These are phyloP conservation scores for Chytriomyces sp. DNA, from an alignment of 192 early-diverging fungal genomes.

Conservation along the genomic window DNA sequence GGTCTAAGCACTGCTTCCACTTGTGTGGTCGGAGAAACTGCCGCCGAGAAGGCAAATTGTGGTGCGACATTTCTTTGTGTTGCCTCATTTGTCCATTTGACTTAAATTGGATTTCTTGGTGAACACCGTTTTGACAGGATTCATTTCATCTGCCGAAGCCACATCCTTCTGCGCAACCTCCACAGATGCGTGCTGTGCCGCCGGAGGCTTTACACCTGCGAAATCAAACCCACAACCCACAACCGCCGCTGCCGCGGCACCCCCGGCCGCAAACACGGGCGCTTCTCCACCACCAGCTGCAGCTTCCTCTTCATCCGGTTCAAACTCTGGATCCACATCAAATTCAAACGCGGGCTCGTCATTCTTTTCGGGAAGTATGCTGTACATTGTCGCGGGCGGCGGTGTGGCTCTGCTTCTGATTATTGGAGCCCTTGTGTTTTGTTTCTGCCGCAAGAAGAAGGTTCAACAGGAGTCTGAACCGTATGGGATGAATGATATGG, in stretches of 20 bases:
- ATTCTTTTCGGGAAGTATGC: background rate
- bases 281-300: background rate
- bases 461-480: background rate
- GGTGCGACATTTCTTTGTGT: constrained; percentile 1
- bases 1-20: background rate
- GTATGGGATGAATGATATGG: background rate
- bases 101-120: background rate
- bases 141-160: constrained; percentile 10
- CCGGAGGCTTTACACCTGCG: background rate
- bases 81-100: background rate
- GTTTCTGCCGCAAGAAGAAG: constrained; percentile 25
- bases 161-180: constrained; percentile 13
- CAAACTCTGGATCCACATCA: background rate
- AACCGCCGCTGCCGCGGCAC: constrained; percentile 7
- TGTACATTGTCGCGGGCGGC: constrained; percentile 23
- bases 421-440: constrained; percentile 4
- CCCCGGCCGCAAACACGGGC: background rate
- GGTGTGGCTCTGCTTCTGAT: constrained; percentile 14
- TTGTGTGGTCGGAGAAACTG: constrained; percentile 22
- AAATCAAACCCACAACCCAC: background rate
- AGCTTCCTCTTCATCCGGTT: background rate
- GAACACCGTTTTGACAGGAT: constrained; percentile 9
- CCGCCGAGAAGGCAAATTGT: constrained; percentile 10
- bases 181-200: constrained; percentile 14
- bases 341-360: background rate